Evolutionary conservation across 2,329 filamentous ascomycete genomes (phyloP).

Genomic region (Colletotrichum scovillei): DNA sequence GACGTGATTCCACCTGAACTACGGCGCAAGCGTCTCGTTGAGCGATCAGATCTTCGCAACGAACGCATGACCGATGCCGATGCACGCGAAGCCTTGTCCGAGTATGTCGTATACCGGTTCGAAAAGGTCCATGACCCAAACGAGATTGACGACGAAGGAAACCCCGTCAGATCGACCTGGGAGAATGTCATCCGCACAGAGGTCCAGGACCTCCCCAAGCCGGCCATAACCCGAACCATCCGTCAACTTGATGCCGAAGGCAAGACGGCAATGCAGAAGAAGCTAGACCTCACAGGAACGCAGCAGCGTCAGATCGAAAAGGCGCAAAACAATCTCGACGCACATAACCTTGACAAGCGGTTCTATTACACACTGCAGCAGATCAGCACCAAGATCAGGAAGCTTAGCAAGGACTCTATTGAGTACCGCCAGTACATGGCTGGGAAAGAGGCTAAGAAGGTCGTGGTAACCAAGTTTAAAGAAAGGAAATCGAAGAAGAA

Average conservation of each 20-base stretch:
- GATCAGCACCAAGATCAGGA: conserved; percentile 52
- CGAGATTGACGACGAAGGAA: conserved; percentile 51
- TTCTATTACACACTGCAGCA: conserved; percentile 57
- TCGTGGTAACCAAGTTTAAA: conserved; percentile 25
- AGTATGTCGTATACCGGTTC: conserved; percentile 54
- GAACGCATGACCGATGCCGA: conserved; percentile 51
- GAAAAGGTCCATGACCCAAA: conserved; percentile 49
- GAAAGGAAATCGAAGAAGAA: conserved; percentile 44
- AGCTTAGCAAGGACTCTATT: conserved; percentile 38
- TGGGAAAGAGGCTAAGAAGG: conserved; percentile 15
- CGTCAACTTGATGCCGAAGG: conserved; percentile 49
- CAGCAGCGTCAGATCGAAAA: conserved; percentile 57
- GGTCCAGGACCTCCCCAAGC: conserved; percentile 50
- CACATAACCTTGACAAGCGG: conserved; percentile 48
- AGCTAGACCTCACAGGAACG: conserved; percentile 45
- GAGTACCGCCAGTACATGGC: conserved; percentile 24
- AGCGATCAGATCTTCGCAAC: conserved; percentile 50
- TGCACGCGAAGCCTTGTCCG: conserved; percentile 52
- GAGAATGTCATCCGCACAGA: conserved; percentile 47
- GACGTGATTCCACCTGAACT: conserved; percentile 33
- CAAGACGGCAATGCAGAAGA: conserved; percentile 51
- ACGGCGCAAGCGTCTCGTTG: conserved; percentile 33
- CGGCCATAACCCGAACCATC: conserved; percentile 51
- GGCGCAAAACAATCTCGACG: conserved; percentile 48
- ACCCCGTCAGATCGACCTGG: conserved; percentile 51